Percentiles rank a stretch among this genome's conserved stretches.
Evolutionary conservation across 371 early-diverging fungal species (phyloP).

Genomic region (Lichtheimia hyalospora): DNA sequence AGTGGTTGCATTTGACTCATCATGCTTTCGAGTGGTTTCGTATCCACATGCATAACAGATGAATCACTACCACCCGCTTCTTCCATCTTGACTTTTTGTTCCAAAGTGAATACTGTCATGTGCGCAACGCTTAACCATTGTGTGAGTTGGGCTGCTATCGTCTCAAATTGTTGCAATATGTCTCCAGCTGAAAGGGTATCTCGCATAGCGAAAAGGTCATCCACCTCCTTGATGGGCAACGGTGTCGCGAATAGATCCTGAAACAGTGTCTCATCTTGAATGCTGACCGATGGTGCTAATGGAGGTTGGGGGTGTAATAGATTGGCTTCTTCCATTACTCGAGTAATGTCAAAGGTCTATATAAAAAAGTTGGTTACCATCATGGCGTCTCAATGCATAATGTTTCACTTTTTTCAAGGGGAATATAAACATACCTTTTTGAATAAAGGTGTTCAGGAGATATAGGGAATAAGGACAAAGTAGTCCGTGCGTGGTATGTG

Average conservation of each 20-base stretch:
- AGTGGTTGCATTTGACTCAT: slow-evolving; percentile 20
- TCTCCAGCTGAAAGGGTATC: slow-evolving; percentile 11
- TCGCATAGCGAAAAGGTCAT: slow-evolving; percentile 16
- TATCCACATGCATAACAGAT: not conserved
- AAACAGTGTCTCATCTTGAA: slow-evolving; percentile 11
- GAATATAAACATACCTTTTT: too few species aligned
- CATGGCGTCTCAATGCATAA: too few species aligned
- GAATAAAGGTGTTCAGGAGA: too few species aligned
- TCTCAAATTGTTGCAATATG: slow-evolving; percentile 16
- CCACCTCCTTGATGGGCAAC: slow-evolving; percentile 24
- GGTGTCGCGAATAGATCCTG: slow-evolving; percentile 9
- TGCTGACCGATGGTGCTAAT: slow-evolving; percentile 2
- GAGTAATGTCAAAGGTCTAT: too few species aligned
- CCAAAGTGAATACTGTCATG: slow-evolving; percentile 35
- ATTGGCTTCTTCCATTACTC: too few species aligned
- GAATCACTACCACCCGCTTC: slow-evolving; percentile 6
- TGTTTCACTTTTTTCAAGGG: too few species aligned
- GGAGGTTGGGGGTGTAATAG: not conserved
- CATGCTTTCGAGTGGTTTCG: slow-evolving; percentile 17
- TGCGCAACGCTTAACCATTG: slow-evolving; percentile 41
- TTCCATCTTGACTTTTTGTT: slow-evolving; percentile 34
- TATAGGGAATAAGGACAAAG: too few species aligned
- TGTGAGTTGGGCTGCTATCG: slow-evolving; percentile 20
- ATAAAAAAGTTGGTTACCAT: too few species aligned
- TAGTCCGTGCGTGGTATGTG: too few species aligned